A percentile compares a stretch with the other conserved stretches of the same genome.
These are phyloP conservation scores for Scutellaria galericulata DNA, from an alignment of 257 asterid genomes.

Conservation along the genomic window DNA sequence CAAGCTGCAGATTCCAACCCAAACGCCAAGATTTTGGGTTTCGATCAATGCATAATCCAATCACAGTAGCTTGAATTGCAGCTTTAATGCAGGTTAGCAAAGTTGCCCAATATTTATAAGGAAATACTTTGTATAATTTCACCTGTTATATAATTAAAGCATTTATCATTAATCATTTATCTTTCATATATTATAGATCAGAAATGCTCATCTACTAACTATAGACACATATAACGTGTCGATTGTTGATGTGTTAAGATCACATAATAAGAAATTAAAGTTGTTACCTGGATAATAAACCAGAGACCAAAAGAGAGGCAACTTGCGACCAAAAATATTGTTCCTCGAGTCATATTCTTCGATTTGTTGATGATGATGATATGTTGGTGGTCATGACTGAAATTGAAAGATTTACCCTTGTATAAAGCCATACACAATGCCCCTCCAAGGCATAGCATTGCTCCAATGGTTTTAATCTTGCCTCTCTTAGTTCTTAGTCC, in stretches of 20 bases:
- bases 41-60: slow-evolving; percentile 56
- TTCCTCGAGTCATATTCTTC: slow-evolving; percentile 52
- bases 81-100: slow-evolving; percentile 48
- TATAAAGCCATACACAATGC: slow-evolving; percentile 51
- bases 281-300: slow-evolving; percentile 64
- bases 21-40: slow-evolving; percentile 51
- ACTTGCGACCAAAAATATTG: slow-evolving; percentile 52
- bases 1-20: slow-evolving; percentile 57
- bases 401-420: slow-evolving; percentile 50
- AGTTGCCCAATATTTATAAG: slow-evolving; percentile 55
- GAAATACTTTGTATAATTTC: slow-evolving; percentile 50
- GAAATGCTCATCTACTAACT: too few species aligned
- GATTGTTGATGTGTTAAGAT: too few species aligned
- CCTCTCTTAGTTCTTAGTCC: slow-evolving; percentile 42
- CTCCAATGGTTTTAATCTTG: slow-evolving; percentile 50
- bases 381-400: slow-evolving; percentile 19
- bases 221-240: too few species aligned
- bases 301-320: slow-evolving; percentile 54
- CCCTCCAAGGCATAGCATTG: slow-evolving; percentile 60
- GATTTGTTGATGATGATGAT: not conserved
- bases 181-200: too few species aligned
- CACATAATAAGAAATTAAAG: too few species aligned
- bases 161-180: too few species aligned
- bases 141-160: slow-evolving; percentile 39
- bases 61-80: slow-evolving; percentile 42